Percentiles rank a stretch among this genome's conserved stretches.
These are phyloP conservation scores for Oehlia diaphana DNA, from an alignment of 192 early-diverging fungal genomes.

Conservation along the genomic window DNA sequence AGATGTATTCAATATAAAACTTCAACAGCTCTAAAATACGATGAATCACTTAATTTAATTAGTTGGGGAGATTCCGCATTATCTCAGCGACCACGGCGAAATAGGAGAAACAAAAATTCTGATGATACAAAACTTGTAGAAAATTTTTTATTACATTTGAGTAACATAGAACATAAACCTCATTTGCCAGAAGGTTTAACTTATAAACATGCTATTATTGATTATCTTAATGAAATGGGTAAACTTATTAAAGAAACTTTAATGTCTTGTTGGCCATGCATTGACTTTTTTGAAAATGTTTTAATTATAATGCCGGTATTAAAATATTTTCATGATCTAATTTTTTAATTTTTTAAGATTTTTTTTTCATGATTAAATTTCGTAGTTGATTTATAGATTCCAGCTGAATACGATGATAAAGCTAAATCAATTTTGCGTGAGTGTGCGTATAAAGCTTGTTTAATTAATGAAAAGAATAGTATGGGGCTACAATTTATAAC, in stretches of 20 bases:
- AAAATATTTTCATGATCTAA: too few relatives aligned
- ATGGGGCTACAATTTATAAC: too few relatives aligned
- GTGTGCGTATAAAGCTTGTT: constrained; percentile 49
- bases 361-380: too few relatives aligned
- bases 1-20: neutral
- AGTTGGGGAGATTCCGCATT: constrained; percentile 5
- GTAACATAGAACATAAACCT: neutral
- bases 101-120: neutral
- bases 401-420: constrained; percentile 1
- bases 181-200: neutral
- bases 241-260: neutral
- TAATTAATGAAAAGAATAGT: constrained; percentile 21
- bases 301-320: neutral
- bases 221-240: neutral
- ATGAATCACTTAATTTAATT: neutral
- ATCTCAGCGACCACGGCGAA: neutral
- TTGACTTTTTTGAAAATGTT: neutral
- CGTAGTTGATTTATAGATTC: constrained; percentile 31
- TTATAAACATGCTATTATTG: neutral
- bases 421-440: constrained; percentile 53
- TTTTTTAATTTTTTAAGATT: too few relatives aligned
- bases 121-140: neutral
- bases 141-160: neutral
- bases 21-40: neutral
- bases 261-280: too few relatives aligned